phyloP scores from a whole-genome alignment of 2,329 filamentous ascomycete species.

The Paracoccidioides lutzii region DNA sequence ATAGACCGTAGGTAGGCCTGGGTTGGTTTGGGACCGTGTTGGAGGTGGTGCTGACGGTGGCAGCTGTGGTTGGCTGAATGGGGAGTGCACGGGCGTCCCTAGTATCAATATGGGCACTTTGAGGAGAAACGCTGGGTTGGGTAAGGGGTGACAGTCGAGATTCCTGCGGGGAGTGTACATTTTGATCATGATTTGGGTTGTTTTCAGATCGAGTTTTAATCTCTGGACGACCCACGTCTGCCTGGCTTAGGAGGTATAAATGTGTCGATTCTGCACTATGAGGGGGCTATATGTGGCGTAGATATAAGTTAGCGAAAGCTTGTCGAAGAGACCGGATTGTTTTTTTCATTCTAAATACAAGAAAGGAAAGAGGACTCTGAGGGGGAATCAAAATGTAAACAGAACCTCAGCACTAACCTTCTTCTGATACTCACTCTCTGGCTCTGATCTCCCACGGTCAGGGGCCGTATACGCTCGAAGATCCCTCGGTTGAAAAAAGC shows the following conservation, averaged over 20 bases:
- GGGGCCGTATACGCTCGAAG: constrained; percentile 2
- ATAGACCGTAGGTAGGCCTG: background rate
- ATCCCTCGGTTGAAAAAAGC: constrained; percentile 10
- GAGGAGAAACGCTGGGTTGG: background rate
- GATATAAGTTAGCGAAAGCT: background rate
- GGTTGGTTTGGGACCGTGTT: background rate
- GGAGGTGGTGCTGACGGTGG: background rate
- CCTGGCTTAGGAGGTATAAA: constrained; percentile 28
- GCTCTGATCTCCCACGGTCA: background rate
- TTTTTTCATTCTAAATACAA: background rate
- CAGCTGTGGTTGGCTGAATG: background rate
- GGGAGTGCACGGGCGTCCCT: background rate
- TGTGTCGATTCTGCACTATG: constrained; percentile 17
- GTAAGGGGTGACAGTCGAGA: background rate
- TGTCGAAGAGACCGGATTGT: background rate
- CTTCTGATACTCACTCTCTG: background rate
- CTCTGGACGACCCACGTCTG: constrained; percentile 26
- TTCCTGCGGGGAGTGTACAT: background rate
- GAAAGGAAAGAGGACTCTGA: background rate
- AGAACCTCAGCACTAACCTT: background rate
- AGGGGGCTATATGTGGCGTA: background rate
- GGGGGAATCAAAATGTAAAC: background rate
- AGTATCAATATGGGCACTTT: background rate
- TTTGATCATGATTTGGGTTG: background rate
- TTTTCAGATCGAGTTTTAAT: background rate